Percentiles rank a stretch among this genome's conserved stretches.
Evolutionary conservation across 2,329 filamentous ascomycete species (phyloP).

Genomic region (Diaporthe helianthi): DNA sequence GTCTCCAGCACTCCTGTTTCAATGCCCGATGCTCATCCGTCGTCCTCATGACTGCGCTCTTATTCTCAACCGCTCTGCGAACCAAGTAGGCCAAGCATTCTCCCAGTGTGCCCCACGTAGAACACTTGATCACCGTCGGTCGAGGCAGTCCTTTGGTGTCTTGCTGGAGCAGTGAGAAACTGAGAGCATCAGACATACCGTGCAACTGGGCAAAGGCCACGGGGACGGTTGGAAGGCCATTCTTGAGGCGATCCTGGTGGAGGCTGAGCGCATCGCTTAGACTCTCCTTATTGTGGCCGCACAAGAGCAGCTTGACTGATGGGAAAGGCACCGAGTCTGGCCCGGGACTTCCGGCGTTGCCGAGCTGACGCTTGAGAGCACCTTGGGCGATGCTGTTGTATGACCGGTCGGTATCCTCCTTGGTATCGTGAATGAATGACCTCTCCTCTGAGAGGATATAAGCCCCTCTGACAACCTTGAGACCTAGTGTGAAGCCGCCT

Average conservation of each 20-base stretch:
- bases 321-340: background rate
- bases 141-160: background rate
- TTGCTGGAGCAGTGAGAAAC: background rate
- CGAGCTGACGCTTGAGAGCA: background rate
- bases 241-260: background rate
- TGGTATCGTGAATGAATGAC: background rate
- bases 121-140: background rate
- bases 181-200: background rate
- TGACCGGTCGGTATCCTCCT: background rate
- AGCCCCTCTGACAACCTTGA: background rate
- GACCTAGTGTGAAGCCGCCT: background rate
- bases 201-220: background rate
- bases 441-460: background rate
- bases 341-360: background rate
- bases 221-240: background rate
- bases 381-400: background rate
- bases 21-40: background rate
- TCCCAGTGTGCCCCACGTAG: background rate
- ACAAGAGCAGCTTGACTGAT: background rate
- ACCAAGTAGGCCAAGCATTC: background rate
- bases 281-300: background rate
- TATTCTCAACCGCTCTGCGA: background rate
- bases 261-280: background rate
- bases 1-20: background rate
- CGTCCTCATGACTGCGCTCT: background rate